phyloP scores from a whole-genome alignment of 495 filamentous ascomycete genomes.

The Penicillium waksmanii region DNA sequence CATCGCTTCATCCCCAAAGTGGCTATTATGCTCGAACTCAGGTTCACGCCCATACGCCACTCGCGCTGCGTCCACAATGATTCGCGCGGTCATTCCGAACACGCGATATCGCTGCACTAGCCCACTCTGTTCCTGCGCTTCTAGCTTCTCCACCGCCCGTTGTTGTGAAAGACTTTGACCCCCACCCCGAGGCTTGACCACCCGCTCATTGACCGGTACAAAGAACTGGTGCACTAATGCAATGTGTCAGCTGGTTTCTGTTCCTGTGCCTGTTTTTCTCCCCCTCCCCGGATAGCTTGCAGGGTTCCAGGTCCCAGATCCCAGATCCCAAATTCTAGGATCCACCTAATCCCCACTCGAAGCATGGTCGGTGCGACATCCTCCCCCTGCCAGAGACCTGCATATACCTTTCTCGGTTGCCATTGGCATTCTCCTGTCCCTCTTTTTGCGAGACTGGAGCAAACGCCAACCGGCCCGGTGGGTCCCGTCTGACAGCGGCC shows the following conservation, averaged over 20 bases:
- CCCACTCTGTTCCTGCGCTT: slow-evolving; percentile 44
- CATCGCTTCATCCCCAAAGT: slow-evolving; percentile 79
- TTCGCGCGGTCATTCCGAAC: slow-evolving; percentile 90
- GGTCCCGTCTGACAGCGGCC: slow-evolving; percentile 8
- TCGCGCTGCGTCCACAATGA: slow-evolving; percentile 82
- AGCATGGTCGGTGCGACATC: slow-evolving; percentile 10
- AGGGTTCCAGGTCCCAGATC: neutral
- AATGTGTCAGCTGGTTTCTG: neutral
- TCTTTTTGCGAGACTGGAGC: neutral
- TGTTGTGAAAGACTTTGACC: neutral
- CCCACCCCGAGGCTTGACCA: slow-evolving; percentile 55
- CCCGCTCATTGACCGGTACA: slow-evolving; percentile 60
- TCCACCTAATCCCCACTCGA: neutral
- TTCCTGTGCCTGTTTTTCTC: neutral
- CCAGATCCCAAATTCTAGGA: neutral
- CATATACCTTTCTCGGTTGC: neutral
- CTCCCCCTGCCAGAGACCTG: slow-evolving; percentile 3
- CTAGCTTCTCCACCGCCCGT: slow-evolving; percentile 40
- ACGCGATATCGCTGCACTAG: slow-evolving; percentile 68
- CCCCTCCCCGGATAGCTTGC: neutral
- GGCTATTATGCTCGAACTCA: slow-evolving; percentile 80
- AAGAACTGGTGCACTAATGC: slow-evolving; percentile 81
- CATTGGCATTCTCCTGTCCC: neutral
- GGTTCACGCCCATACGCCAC: slow-evolving; percentile 81
- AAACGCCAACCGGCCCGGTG: slow-evolving; percentile 4